These are phyloP conservation scores for Boletellus ananiceps DNA, from an alignment of 768 basidiomycete species.

Conservation along the genomic window DNA sequence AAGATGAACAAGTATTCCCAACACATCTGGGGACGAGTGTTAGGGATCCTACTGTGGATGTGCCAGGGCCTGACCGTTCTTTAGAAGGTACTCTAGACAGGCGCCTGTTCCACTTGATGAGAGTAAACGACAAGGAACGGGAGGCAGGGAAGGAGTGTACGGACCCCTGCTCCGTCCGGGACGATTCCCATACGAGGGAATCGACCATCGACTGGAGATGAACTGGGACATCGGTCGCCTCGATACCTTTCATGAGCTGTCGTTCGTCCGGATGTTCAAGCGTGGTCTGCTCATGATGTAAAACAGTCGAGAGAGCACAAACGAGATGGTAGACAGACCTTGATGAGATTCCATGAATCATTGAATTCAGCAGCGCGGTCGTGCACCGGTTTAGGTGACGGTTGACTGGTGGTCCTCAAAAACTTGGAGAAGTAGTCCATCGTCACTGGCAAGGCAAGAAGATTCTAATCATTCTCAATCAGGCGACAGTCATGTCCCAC, in stretches of 20 bases:
- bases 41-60: neutral
- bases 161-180: constrained; percentile 82
- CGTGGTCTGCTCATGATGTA: constrained; percentile 54
- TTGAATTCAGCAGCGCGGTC: constrained; percentile 74
- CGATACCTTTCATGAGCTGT: constrained; percentile 76
- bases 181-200: constrained; percentile 80
- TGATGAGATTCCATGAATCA: constrained; percentile 69
- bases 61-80: constrained; percentile 56
- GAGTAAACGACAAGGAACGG: constrained; percentile 7
- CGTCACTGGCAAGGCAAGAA: neutral
- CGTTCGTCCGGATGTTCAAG: constrained; percentile 87
- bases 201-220: constrained; percentile 80
- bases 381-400: constrained; percentile 43
- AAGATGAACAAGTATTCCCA: constrained; percentile 79
- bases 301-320: neutral
- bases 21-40: constrained; percentile 51
- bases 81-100: constrained; percentile 87
- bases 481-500: too few species aligned
- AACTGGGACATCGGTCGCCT: constrained; percentile 73
- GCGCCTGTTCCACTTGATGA: constrained; percentile 70
- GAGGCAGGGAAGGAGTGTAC: constrained; percentile 27
- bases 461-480: neutral
- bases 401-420: constrained; percentile 42
- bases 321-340: constrained; percentile 40
- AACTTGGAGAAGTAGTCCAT: constrained; percentile 92